Evolutionary conservation across 805 yeast genomes (phyloP).

Genomic region (Aciculoconidium aculeatum): DNA sequence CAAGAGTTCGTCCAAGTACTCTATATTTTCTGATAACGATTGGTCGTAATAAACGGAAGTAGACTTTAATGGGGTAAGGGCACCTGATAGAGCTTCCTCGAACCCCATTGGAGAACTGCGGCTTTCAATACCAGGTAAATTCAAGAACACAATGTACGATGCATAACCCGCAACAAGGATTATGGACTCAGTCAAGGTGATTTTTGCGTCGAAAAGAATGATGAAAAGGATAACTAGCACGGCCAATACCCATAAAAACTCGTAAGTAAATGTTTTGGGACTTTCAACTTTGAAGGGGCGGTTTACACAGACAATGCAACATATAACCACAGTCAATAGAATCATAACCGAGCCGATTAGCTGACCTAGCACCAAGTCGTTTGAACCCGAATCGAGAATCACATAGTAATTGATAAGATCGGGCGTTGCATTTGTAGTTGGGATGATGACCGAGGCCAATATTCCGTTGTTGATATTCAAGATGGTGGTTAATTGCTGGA

Average conservation of each 20-base stretch:
- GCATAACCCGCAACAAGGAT: constrained; percentile 20
- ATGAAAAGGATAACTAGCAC: constrained; percentile 20
- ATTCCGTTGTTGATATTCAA: constrained; percentile 23
- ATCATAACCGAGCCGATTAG: constrained; percentile 30
- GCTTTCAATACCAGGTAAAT: constrained; percentile 3
- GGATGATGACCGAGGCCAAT: constrained; percentile 29
- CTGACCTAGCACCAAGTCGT: constrained; percentile 34
- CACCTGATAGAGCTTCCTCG: no score
- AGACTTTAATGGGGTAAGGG: no score
- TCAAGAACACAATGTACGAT: constrained; percentile 20
- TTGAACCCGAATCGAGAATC: constrained; percentile 20
- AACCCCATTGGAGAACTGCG: no score
- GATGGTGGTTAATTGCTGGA: constrained; percentile 20
- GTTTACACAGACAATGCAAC: constrained; percentile 20
- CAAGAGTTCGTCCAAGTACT: no score
- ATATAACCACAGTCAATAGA: constrained; percentile 29
- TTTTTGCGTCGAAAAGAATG: constrained; percentile 28
- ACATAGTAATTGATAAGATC: constrained; percentile 32
- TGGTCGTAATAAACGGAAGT: no score
- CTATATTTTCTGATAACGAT: no score
- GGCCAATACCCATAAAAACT: constrained; percentile 25
- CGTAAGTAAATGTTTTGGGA: constrained; percentile 16
- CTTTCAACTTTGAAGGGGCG: constrained; percentile 19
- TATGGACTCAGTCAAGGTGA: constrained; percentile 26
- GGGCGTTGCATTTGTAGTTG: constrained; percentile 32